phyloP scores from a whole-genome alignment of 2,329 filamentous ascomycete species.

The Ilyonectria destructans region DNA sequence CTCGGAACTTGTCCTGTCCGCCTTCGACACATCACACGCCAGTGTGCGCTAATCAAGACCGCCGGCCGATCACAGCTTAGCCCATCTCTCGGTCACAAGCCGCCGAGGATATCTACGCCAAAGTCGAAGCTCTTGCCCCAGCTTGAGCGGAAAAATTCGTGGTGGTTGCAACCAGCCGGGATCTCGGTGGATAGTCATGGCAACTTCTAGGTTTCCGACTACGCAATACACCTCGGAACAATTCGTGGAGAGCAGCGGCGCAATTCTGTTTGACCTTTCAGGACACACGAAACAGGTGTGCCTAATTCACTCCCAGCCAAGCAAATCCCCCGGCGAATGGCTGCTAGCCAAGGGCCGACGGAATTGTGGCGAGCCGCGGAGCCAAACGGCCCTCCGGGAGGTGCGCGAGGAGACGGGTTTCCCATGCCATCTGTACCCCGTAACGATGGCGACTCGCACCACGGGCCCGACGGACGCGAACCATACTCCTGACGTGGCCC shows the following conservation, averaged over 20 bases:
- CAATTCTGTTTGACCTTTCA: constrained; percentile 38
- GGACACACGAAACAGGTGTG: constrained; percentile 23
- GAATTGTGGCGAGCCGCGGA: constrained; percentile 30
- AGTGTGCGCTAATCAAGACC: constrained; percentile 6
- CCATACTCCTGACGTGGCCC: constrained; percentile 32
- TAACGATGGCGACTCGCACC: constrained; percentile 33
- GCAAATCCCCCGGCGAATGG: constrained; percentile 22
- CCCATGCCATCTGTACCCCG: constrained; percentile 20
- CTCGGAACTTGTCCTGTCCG: background rate
- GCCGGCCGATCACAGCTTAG: background rate
- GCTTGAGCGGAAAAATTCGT: background rate
- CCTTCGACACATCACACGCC: background rate
- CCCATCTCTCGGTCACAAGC: background rate
- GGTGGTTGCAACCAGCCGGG: background rate
- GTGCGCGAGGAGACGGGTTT: constrained; percentile 36
- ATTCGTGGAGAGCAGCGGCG: constrained; percentile 39
- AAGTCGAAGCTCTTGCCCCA: background rate
- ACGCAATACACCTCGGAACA: constrained; percentile 22
- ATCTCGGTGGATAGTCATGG: constrained; percentile 9
- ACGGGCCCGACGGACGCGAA: constrained; percentile 19
- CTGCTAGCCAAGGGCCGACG: constrained; percentile 40
- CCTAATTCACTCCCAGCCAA: constrained; percentile 24
- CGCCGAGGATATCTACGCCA: background rate
- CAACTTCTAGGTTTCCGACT: constrained; percentile 1
- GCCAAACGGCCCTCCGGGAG: constrained; percentile 35